phyloP scores from a whole-genome alignment of 345 rosid genomes.

The Corchorus olitorius region DNA sequence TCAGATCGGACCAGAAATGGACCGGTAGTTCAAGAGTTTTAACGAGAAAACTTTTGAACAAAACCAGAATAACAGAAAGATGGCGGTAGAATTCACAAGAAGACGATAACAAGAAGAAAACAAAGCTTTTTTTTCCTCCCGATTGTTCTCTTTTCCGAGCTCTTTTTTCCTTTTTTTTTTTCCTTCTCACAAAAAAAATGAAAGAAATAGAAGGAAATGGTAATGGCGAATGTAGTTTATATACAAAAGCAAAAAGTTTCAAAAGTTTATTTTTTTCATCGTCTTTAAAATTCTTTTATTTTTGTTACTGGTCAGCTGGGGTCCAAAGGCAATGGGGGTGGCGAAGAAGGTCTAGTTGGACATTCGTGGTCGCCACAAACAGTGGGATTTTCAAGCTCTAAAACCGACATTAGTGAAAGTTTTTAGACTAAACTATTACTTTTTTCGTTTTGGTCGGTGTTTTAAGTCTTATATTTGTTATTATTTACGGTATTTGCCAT shows the following conservation, averaged over 20 bases:
- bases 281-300: conserved; percentile 3
- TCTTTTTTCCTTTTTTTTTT: neutral
- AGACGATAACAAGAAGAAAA: conserved; percentile 7
- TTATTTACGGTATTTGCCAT: conserved; percentile 19
- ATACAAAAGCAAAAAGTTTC: conserved; percentile 8
- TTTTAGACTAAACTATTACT: neutral
- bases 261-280: neutral
- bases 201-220: neutral
- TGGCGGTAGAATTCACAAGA: conserved; percentile 12
- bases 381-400: conserved; percentile 1
- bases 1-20: conserved; percentile 21
- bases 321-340: conserved; percentile 18
- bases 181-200: neutral
- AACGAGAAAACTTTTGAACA: neutral
- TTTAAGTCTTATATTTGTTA: conserved; percentile 4
- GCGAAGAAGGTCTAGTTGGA: conserved; percentile 18
- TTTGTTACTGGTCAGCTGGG: conserved; percentile 20
- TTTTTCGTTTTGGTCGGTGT: conserved; percentile 2
- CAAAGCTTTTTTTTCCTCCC: neutral
- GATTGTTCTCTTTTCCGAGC: neutral
- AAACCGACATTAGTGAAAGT: conserved; percentile 8
- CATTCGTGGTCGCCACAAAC: conserved; percentile 11
- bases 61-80: neutral
- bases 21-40: conserved; percentile 7
- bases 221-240: conserved; percentile 15